phyloP scores from a whole-genome alignment of 2,329 filamentous ascomycete genomes.

The Annulohypoxylon truncatum region DNA sequence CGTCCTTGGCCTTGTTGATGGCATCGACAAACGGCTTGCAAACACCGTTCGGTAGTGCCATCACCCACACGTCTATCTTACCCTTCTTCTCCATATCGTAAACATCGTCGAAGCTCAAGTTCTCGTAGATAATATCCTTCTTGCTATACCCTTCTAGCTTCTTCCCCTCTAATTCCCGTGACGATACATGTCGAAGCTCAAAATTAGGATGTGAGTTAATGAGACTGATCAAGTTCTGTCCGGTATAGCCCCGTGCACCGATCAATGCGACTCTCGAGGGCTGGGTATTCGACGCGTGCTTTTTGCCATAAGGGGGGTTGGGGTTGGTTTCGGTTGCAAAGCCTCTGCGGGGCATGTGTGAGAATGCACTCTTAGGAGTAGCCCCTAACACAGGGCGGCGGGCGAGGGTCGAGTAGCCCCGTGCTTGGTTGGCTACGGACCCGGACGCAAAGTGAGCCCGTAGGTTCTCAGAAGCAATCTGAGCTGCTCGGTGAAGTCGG shows the following conservation, averaged over 20 bases:
- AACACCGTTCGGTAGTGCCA: slow-evolving; percentile 95
- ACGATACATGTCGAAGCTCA: slow-evolving; percentile 91
- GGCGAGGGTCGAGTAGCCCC: slow-evolving; percentile 74
- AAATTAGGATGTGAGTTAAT: slow-evolving; percentile 89
- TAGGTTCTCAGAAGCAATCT: slow-evolving; percentile 70
- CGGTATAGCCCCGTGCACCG: slow-evolving; percentile 78
- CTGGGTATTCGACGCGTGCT: slow-evolving; percentile 28
- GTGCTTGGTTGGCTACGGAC: slow-evolving; percentile 64
- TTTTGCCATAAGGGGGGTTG: slow-evolving; percentile 30
- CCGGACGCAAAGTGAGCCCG: slow-evolving; percentile 55
- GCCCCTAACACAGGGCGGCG: slow-evolving; percentile 53
- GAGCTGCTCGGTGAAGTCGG: slow-evolving; percentile 82
- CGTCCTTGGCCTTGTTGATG: slow-evolving; percentile 73
- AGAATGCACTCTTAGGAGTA: slow-evolving; percentile 42
- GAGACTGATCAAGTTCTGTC: slow-evolving; percentile 87
- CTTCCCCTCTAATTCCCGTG: slow-evolving; percentile 89
- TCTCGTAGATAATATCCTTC: slow-evolving; percentile 92
- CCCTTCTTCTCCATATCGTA: slow-evolving; percentile 84
- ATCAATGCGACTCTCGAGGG: slow-evolving; percentile 17
- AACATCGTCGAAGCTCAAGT: slow-evolving; percentile 86
- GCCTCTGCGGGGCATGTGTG: slow-evolving; percentile 47
- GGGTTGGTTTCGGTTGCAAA: slow-evolving; percentile 25
- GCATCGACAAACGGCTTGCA: slow-evolving; percentile 95
- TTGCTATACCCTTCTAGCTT: slow-evolving; percentile 91
- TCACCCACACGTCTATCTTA: slow-evolving; percentile 94